Conservation (phyloP, 2,329 filamentous ascomycete genomes). For the Akanthomyces uredinophilus region DNA sequence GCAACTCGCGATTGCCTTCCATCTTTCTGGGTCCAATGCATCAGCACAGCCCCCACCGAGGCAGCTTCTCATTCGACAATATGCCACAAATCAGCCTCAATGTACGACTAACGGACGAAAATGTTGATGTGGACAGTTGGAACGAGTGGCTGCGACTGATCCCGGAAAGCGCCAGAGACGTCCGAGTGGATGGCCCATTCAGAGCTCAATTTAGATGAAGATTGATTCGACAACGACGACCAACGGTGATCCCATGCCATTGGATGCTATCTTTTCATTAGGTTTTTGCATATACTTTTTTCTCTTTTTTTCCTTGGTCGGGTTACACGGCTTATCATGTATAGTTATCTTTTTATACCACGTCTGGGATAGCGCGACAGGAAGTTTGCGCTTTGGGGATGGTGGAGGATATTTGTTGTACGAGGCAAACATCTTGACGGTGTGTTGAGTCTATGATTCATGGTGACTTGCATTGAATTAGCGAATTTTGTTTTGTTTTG, state of each 20-base stretch:
- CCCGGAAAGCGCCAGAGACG: slow-evolving; percentile 51
- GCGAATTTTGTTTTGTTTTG: slow-evolving; percentile 6
- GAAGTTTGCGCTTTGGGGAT: background rate
- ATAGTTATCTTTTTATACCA: slow-evolving; percentile 6
- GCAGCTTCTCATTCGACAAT: slow-evolving; percentile 37
- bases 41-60: slow-evolving; percentile 34
- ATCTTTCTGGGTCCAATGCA: slow-evolving; percentile 50
- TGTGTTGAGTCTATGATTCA: background rate
- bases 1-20: slow-evolving; percentile 49
- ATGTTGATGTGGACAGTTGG: slow-evolving; percentile 49
- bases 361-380: background rate
- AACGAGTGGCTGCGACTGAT: slow-evolving; percentile 54
- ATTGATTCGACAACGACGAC: background rate
- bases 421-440: slow-evolving; percentile 7
- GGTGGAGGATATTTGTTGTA: background rate
- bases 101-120: slow-evolving; percentile 46
- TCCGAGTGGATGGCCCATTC: slow-evolving; percentile 50
- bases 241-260: background rate
- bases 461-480: slow-evolving; percentile 7
- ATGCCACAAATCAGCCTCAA: slow-evolving; percentile 46
- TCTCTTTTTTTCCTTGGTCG: background rate
- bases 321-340: slow-evolving; percentile 5
- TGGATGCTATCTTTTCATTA: background rate
- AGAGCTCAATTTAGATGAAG: slow-evolving; percentile 23
- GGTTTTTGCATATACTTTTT: background rate